Percentiles rank a stretch among this genome's conserved stretches.
Evolutionary conservation across 2,329 filamentous ascomycete species (phyloP).

Genomic region (Aureobasidium sp.): DNA sequence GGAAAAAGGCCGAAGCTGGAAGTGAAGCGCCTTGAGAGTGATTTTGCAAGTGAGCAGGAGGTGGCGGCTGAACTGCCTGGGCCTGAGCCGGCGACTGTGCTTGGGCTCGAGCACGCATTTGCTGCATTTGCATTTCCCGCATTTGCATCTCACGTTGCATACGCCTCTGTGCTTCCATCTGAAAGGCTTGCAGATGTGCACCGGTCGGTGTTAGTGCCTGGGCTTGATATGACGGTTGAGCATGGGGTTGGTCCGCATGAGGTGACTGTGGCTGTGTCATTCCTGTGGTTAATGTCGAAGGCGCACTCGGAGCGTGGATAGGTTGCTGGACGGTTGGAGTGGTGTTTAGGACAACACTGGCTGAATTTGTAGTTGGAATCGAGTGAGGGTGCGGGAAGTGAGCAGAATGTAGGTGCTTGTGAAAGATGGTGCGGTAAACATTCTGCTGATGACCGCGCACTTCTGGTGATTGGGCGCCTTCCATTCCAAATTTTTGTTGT

Average conservation of each 20-base stretch:
- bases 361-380: background rate
- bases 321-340: background rate
- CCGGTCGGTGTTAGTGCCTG: background rate
- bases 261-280: background rate
- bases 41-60: background rate
- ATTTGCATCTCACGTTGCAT: background rate
- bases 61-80: background rate
- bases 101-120: slow-evolving; percentile 4
- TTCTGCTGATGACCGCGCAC: background rate
- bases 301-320: too few relatives aligned
- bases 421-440: background rate
- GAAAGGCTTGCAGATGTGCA: background rate
- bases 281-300: background rate
- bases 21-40: background rate
- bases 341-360: background rate
- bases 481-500: background rate
- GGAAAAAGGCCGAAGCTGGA: background rate
- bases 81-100: background rate
- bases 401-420: background rate
- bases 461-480: background rate
- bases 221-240: background rate
- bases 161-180: background rate
- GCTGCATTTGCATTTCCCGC: background rate
- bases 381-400: background rate
- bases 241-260: background rate